Conservation (phyloP, 75 land plant species). For the Pinus taeda region DNA sequence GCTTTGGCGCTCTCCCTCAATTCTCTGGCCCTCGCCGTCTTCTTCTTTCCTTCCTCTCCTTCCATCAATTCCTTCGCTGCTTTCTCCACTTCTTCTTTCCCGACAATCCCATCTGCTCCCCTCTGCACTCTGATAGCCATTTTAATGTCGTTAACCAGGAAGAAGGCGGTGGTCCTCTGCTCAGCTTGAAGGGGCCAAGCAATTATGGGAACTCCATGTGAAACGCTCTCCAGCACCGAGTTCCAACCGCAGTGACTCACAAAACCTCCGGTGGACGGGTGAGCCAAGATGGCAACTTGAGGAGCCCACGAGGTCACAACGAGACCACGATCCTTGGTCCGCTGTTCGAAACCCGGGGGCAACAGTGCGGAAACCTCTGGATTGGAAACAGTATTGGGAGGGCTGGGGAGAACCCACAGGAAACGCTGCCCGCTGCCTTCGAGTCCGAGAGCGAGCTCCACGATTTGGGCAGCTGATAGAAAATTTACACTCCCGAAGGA, state of each 20-base stretch:
- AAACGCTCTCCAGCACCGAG: slow-evolving; percentile 25
- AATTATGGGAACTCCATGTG: slow-evolving; percentile 24
- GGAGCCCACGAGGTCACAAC: slow-evolving; percentile 24
- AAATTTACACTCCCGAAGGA: neutral
- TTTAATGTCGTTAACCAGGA: slow-evolving; percentile 13
- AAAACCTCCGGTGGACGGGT: slow-evolving; percentile 21
- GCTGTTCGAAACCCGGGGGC: slow-evolving; percentile 18
- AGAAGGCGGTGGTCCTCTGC: slow-evolving; percentile 12
- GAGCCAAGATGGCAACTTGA: slow-evolving; percentile 25
- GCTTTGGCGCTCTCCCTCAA: slow-evolving; percentile 18
- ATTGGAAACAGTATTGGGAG: neutral
- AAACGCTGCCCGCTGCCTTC: neutral
- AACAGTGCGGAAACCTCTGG: slow-evolving; percentile 10
- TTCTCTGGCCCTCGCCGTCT: slow-evolving; percentile 26
- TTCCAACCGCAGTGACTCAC: slow-evolving; percentile 47
- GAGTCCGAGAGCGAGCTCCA: neutral
- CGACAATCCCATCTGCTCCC: slow-evolving; percentile 6
- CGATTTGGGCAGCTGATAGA: neutral
- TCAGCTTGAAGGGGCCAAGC: slow-evolving; percentile 19
- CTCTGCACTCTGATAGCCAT: slow-evolving; percentile 15
- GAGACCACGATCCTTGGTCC: neutral
- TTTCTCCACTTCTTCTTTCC: slow-evolving; percentile 18
- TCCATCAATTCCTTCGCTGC: slow-evolving; percentile 18
- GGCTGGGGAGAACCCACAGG: too few species aligned
- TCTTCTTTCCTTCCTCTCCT: slow-evolving; percentile 28